Conservation (phyloP, 805 yeast genomes). For the Ogataea pini region DNA sequence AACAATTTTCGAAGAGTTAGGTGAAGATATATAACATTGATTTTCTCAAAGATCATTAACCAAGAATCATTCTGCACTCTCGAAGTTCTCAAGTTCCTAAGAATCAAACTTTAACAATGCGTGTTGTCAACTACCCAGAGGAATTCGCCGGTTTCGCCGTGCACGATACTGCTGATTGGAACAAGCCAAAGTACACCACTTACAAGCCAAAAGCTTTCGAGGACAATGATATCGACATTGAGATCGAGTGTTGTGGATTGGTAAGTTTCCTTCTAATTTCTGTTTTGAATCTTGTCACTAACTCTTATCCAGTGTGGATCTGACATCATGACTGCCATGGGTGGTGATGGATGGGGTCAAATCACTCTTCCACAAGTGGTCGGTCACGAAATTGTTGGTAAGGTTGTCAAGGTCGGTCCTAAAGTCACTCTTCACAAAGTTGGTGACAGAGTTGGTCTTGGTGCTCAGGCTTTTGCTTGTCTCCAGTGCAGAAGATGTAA, state of each 20-base stretch:
- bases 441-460: slow-evolving; percentile 50
- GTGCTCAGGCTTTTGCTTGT: slow-evolving; percentile 44
- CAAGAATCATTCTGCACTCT: too few species aligned
- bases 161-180: slow-evolving; percentile 51
- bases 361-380: slow-evolving; percentile 46
- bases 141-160: slow-evolving; percentile 62
- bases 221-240: slow-evolving; percentile 52
- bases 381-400: slow-evolving; percentile 50
- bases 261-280: slow-evolving; percentile 7
- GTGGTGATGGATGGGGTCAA: slow-evolving; percentile 51
- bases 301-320: slow-evolving; percentile 51
- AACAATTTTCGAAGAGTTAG: neutral
- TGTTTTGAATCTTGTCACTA: neutral
- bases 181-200: slow-evolving; percentile 51
- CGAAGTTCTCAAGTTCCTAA: too few species aligned
- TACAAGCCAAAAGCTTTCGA: slow-evolving; percentile 50
- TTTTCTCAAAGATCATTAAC: neutral
- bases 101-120: neutral
- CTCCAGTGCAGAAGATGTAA: slow-evolving; percentile 39
- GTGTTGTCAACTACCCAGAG: slow-evolving; percentile 46
- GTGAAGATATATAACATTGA: neutral
- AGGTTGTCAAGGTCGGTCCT: slow-evolving; percentile 40
- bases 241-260: slow-evolving; percentile 62
- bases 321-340: slow-evolving; percentile 54
- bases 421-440: slow-evolving; percentile 38